Evolutionary conservation across 2,329 filamentous ascomycete species (phyloP), one percentile per base, ranked within the genome.

Genomic region (Colletotrichum sp.): DNA sequence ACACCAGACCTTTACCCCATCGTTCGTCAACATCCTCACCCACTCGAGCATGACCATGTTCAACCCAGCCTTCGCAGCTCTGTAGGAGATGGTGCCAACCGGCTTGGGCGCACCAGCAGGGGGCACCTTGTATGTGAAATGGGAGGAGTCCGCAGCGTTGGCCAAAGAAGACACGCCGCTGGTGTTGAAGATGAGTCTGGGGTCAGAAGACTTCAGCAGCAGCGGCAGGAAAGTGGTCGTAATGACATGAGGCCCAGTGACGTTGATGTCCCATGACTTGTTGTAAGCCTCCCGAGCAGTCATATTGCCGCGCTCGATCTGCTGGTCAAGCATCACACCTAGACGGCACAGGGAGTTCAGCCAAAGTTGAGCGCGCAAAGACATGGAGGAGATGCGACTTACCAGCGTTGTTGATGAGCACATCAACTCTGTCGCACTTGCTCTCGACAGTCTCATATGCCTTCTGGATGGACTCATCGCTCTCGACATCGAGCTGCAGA

Each of bases 361-460:
- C 10, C 30, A 64, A 64, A 36, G 30, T 64, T 9, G 0, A 64
- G 4, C 4, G 60, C 12, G 10, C 0, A 14, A 64, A 3, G 12
- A 16, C 0, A 3, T 64, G 21, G 8, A 36, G 13, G n/a, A 21
- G 4, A 12, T 8, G 9, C 4, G 13, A 26, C 61, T 32, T 68
- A 48, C 79, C 79, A 0, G 76, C 84, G 68, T 86, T 86, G 63
- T 85, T 80, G 34, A 86, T 79, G 7, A 82, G 76, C 24, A 78
- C 71, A 36, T 81, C 79, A 8, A 81, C 6, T 5, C 66, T 68
- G 18, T 74, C 79, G 24, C 72, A 73, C 4, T 78, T 78, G 3
- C 60, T 65, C 34, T 72, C 39, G 13, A 82, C 59, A 1, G 30
- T 71, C 4, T 71, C 71, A 5, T 71, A 72, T 0, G 81, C 81